Base-by-base conservation (phyloP, 495 filamentous ascomycete species). In the Physcia stellaris region DNA sequence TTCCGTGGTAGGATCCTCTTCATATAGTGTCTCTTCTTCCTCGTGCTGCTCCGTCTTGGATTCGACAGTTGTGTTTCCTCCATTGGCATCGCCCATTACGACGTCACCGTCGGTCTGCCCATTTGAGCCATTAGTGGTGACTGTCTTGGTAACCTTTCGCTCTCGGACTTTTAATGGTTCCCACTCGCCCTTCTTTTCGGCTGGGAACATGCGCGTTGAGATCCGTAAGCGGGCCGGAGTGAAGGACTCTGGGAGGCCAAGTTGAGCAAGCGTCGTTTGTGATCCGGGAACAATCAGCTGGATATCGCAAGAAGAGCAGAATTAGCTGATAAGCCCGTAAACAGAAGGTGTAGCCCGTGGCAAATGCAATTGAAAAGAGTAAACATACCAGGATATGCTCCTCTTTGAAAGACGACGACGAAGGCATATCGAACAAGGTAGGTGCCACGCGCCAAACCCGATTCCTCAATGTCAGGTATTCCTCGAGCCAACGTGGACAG, bases 241-340 rank as follows among this genome's bases (percentile, higher is more conserved):
- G 53, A 94, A 86, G 2, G 79, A 81, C 62, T 98, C 90, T 39
- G 80, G 79, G 27, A 93, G 78, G 32, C 90, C 90, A 15, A 94
- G 70, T 66, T 95, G 90, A 46, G 88, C 92, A 56, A 94, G 74
- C 44, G 86, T 95, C 40, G 80, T 86, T 58, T 85, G 79, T 53
- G 86, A 94, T 50, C 90, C 90, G 28, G 92, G 90, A 58, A 83
- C 84, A 64, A 98, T 88, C 59, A 98, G 73, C 79, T 83, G 48
- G n/a, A 24, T 37, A 28, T 40, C 9, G 7, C 19, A 6, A 16
- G 30, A 13, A 27, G 2, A 18, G 21, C 26, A n/a, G 15, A 18
- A 32, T 28, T 30, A 13, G 26, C 28, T 22, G 27, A 35, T 24
- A 12, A n/a, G n/a, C n/a, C n/a, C n/a, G n/a, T n/a, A n/a, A n/a